Base-by-base conservation (phyloP, 2,329 filamentous ascomycete species). In the Exophiala spinifera region DNA sequence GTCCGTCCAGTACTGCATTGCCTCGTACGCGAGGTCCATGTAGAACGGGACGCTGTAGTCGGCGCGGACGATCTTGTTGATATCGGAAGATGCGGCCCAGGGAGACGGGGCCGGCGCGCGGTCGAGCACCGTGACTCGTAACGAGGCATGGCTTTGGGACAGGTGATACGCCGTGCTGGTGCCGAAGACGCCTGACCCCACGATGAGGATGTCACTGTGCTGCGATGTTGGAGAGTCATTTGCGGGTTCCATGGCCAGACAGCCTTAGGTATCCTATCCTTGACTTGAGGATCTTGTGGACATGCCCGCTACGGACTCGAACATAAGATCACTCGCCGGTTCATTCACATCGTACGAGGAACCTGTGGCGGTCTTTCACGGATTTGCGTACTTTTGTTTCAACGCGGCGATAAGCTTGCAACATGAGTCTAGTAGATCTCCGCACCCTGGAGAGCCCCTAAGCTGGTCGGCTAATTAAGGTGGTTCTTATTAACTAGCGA, bases 1-100 rank as follows among this genome's bases (percentile, higher is more conserved):
- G 1, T 68, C 70, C 51, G 76, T 76, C 75, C 84, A 89, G 0
- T 81, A 69, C 48, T 83, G 79, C 63, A 85, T 82, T 0, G 86
- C 82, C 69, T 88, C 84, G 23, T 87, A 75, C 0, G 80, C 86
- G 17, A 89, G 75, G 46, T 77, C 69, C 67, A 80, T 83, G 72
- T 89, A 88, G 14, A 83, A 68, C 1, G 80, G 33, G 62, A 86
- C 82, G 51, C 80, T 76, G 70, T 88, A 88, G 67, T 88, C 85
- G 45, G 84, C 82, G 53, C 85, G 82, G 14, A 88, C 77, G 23
- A 87, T 83, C 69, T 88, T 88, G 73, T 87, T 88, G 79, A 84
- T 84, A 70, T 89, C 86, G 74, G 82, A 86, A 0, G 86, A 88
- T 0, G 86, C 86, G 28, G 84, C 85, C 49, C 65, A 69, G 0